Base-by-base conservation (phyloP, 345 rosid genomes). In the Eucalyptus sp. region DNA sequence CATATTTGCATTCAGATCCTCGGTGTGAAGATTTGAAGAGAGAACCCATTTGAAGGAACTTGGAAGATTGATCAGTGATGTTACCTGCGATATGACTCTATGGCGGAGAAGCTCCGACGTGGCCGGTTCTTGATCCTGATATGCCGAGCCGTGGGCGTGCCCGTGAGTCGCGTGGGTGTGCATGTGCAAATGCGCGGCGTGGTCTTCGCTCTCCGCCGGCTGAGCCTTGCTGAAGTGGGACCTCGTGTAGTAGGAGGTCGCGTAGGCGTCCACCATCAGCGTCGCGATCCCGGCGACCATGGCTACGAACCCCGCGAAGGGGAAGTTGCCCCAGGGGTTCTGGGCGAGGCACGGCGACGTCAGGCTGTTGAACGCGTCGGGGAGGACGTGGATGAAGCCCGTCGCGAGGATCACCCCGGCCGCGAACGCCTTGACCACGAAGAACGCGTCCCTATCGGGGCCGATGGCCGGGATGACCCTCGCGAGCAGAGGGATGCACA, bases 401-500 rank as follows among this genome's bases (percentile, higher is more conserved):
- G 99, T 97, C 5, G 96, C 96, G 1, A 97, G 94, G 84, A 97
- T 97, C 44, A 97, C 94, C 2, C 99, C 99, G 1, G 98, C 92
- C 4, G 99, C 98, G n/a, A 97, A 96, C 25, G 95, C 90, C 76
- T 96, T 96, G 22, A 97, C 92, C 7, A 96, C 60, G 29, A 94
- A 91, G 91, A 94, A 96, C 17, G 88, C 41, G 50, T 91, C 90
- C 85, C 60, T 94, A 3, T 93, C 96, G 0, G 96, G 95, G 10
- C 87, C 33, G 9, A 95, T 87, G 25, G 93, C 92, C 2, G 93
- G 88, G 50, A 94, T 27, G 1, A 66, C 25, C 50, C 91, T 94
- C 7, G 93, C 95, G 3, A 92, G 81, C 41, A 94, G 22, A 1
- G 97, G 97, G 44, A 94, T 87, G 22, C 90, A 89, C 86, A 95